Percentiles rank a stretch among this genome's conserved stretches.
Conservation (phyloP, 2,329 filamentous ascomycete genomes). For the Aspergillus caelatus region DNA sequence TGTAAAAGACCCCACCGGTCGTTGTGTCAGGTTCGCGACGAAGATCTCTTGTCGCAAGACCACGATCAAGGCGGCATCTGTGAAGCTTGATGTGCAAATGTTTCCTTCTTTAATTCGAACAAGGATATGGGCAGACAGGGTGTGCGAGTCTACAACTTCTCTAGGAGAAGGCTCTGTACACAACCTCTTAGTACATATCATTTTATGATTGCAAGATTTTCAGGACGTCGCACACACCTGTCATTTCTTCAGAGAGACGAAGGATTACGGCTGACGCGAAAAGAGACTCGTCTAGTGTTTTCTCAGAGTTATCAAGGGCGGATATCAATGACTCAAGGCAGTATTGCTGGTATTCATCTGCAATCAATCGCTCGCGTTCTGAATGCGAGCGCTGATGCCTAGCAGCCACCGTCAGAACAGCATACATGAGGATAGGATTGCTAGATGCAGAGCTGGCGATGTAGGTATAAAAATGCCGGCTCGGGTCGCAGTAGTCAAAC, state of each 20-base stretch:
- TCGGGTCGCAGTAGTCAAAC: slow-evolving; percentile 9
- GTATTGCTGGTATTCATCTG: slow-evolving; percentile 3
- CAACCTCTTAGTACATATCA: not conserved
- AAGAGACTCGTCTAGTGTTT: slow-evolving; percentile 3
- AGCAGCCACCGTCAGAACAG: slow-evolving; percentile 6
- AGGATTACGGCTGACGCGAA: slow-evolving; percentile 9
- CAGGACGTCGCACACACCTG: not conserved
- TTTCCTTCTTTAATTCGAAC: slow-evolving; percentile 4
- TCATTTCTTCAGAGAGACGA: slow-evolving; percentile 9
- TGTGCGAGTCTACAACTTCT: not conserved
- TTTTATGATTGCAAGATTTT: not conserved
- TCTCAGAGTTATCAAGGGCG: slow-evolving; percentile 2
- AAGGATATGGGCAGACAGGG: slow-evolving; percentile 2
- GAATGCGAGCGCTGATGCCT: slow-evolving; percentile 2
- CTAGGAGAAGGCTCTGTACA: not conserved
- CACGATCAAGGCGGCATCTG: slow-evolving; percentile 8
- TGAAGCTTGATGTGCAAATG: slow-evolving; percentile 3
- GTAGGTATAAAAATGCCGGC: not conserved
- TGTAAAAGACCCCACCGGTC: not conserved
- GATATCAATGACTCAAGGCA: slow-evolving; percentile 6
- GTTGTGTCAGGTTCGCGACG: slow-evolving; percentile 5
- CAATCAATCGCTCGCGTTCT: not conserved
- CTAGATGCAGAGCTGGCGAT: slow-evolving; percentile 1
- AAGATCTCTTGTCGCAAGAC: slow-evolving; percentile 8
- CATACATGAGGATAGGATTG: slow-evolving; percentile 6